These are phyloP conservation scores for Pholiota microspora DNA, from an alignment of 768 basidiomycete genomes.

Conservation along the genomic window DNA sequence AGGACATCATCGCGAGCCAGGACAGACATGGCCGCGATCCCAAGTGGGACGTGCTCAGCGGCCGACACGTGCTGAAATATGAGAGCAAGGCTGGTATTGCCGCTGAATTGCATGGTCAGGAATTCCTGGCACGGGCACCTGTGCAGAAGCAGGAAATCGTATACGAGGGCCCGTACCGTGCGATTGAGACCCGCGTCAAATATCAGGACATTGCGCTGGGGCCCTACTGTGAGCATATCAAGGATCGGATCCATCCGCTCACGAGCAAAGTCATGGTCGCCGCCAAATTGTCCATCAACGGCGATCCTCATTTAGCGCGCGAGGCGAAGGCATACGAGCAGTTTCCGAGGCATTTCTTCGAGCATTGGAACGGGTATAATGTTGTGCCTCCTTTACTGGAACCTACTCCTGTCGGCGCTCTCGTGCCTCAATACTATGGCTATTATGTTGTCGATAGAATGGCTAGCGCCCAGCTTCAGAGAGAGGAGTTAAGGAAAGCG, in stretches of 20 bases:
- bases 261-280: slow-evolving; percentile 39
- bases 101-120: background rate
- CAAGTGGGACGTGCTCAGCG: background rate
- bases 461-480: background rate
- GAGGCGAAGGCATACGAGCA: slow-evolving; percentile 45
- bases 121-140: background rate
- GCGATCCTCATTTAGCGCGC: slow-evolving; percentile 33
- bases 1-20: background rate
- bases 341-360: slow-evolving; percentile 43
- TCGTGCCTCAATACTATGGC: slow-evolving; percentile 66
- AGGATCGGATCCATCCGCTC: slow-evolving; percentile 21
- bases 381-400: slow-evolving; percentile 37
- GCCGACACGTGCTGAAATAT: background rate
- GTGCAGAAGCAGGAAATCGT: slow-evolving; percentile 3
- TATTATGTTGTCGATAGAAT: slow-evolving; percentile 39
- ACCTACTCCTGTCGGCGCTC: slow-evolving; percentile 45
- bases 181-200: slow-evolving; percentile 22
- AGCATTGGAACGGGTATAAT: slow-evolving; percentile 52
- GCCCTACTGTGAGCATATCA: slow-evolving; percentile 30
- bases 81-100: background rate
- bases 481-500: background rate
- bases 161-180: slow-evolving; percentile 26
- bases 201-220: slow-evolving; percentile 30
- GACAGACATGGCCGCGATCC: background rate
- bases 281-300: slow-evolving; percentile 41